These are phyloP conservation scores for Euryodendron excelsum DNA, from an alignment of 148 eudicot genomes.

Conservation along the genomic window DNA sequence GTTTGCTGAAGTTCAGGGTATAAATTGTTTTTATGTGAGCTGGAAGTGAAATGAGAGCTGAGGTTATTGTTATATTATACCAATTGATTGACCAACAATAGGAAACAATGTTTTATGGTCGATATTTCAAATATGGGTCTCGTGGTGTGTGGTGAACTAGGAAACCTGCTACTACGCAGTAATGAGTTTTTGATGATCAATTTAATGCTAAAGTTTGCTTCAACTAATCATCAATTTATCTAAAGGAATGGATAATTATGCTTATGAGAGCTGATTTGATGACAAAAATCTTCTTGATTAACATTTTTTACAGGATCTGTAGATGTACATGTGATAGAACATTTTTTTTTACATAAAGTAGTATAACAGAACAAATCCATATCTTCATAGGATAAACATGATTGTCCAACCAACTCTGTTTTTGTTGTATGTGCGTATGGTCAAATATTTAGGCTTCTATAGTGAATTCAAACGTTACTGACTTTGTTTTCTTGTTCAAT, in stretches of 20 bases:
- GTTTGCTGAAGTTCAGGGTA: not conserved
- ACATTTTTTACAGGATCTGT: not conserved
- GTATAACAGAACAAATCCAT: not conserved
- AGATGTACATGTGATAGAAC: no score
- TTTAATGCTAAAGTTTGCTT: not conserved
- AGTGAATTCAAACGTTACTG: not conserved
- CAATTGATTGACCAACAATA: not conserved
- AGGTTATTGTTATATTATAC: not conserved
- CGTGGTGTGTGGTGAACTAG: not conserved
- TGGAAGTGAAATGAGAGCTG: not conserved
- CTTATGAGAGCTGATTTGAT: not conserved
- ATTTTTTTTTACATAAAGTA: not conserved
- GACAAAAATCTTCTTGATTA: not conserved
- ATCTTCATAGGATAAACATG: not conserved
- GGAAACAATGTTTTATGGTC: not conserved
- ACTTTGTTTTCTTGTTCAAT: not conserved
- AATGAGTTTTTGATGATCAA: not conserved
- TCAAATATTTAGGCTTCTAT: not conserved
- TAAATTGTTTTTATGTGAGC: not conserved
- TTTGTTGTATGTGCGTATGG: not conserved
- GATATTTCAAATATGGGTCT: not conserved
- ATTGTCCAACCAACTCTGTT: not conserved
- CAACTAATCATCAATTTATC: not conserved
- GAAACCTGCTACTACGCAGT: no score
- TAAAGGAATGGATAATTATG: not conserved